Evolutionary conservation across 2,329 filamentous ascomycete species (phyloP).

Genomic region (Colletotrichum scovillei): DNA sequence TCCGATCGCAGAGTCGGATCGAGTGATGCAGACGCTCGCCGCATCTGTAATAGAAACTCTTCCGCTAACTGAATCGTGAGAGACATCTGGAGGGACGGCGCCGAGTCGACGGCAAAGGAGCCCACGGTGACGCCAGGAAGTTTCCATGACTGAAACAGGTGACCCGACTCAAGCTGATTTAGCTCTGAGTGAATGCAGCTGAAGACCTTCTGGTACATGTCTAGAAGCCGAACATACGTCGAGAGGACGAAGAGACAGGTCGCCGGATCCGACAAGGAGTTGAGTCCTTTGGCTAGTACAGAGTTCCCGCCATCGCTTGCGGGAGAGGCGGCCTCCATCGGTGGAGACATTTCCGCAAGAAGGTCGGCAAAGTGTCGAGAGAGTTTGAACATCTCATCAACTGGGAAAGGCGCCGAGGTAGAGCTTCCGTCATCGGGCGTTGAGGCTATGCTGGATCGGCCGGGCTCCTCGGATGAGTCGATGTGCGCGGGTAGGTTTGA

Average conservation of each 20-base stretch:
- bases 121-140: constrained; percentile 55
- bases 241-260: constrained; percentile 53
- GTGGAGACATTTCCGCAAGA: constrained; percentile 40
- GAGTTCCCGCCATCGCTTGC: constrained; percentile 18
- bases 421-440: constrained; percentile 40
- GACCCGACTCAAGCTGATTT: constrained; percentile 40
- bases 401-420: constrained; percentile 47
- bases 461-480: constrained; percentile 32
- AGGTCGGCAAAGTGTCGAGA: constrained; percentile 51
- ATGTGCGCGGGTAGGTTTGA: constrained; percentile 45
- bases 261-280: constrained; percentile 45
- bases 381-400: constrained; percentile 54
- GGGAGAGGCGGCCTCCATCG: constrained; percentile 27
- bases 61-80: constrained; percentile 55
- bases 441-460: constrained; percentile 11
- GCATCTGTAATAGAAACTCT: constrained; percentile 51
- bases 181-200: constrained; percentile 49
- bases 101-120: constrained; percentile 52
- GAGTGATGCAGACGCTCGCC: constrained; percentile 45
- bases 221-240: constrained; percentile 51
- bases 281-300: constrained; percentile 20
- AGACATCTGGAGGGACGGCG: constrained; percentile 54
- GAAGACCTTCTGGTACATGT: constrained; percentile 54
- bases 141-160: constrained; percentile 50
- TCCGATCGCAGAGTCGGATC: constrained; percentile 39